Conservation (phyloP, 2,329 filamentous ascomycete species). For the Aspergillus niger region DNA sequence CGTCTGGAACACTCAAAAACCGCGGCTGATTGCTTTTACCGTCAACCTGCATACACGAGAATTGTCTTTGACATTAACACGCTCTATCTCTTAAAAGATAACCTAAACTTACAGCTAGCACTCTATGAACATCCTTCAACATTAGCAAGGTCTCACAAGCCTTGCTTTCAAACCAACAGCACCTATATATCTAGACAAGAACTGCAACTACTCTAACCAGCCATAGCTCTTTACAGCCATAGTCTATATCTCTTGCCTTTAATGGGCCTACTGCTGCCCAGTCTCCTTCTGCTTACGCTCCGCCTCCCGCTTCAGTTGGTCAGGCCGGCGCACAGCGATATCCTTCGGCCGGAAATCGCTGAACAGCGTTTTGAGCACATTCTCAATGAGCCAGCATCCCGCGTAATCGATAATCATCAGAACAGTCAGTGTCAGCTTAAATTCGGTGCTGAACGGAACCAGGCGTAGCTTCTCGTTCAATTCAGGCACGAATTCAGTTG, state of each 20-base stretch:
- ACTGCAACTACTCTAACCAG: not conserved
- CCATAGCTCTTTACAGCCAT: constrained; percentile 5
- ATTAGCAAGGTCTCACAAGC: constrained; percentile 1
- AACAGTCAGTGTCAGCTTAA: constrained; percentile 80
- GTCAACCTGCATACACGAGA: not conserved
- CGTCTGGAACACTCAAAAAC: not conserved
- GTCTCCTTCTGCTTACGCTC: constrained; percentile 65
- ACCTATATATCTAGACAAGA: constrained; percentile 10
- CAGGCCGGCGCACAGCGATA: constrained; percentile 81
- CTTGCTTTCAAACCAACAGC: constrained; percentile 4
- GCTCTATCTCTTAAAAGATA: not conserved
- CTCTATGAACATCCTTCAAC: constrained; percentile 5
- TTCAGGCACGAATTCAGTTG: constrained; percentile 92
- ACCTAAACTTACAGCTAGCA: not conserved
- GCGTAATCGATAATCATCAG: constrained; percentile 87
- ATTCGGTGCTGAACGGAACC: constrained; percentile 84
- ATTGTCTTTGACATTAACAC: not conserved
- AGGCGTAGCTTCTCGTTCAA: constrained; percentile 92
- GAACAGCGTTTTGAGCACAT: constrained; percentile 79
- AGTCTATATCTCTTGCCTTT: constrained; percentile 31
- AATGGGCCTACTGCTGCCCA: constrained; percentile 44
- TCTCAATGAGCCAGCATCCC: constrained; percentile 85
- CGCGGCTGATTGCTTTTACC: too few relatives aligned
- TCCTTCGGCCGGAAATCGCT: constrained; percentile 92
- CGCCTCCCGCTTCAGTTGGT: constrained; percentile 79